Evolutionary conservation across 306 rosid genomes (phyloP).

Genomic region (Prunus kanzakura): DNA sequence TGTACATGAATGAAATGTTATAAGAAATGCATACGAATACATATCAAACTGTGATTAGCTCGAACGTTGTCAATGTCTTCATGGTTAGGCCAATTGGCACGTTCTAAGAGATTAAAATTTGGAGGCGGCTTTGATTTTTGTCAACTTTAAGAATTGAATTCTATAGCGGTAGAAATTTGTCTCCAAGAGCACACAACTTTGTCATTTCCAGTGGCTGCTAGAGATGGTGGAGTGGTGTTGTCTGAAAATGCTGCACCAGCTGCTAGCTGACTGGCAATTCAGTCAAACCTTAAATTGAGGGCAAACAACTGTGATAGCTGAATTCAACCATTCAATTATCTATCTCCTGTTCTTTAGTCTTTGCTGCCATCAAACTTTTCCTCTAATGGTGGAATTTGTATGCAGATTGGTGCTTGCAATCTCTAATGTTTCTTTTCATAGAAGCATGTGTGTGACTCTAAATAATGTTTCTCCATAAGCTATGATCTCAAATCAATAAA

Average conservation of each 20-base stretch:
- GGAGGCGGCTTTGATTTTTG: too few species aligned
- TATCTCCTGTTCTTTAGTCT: too few species aligned
- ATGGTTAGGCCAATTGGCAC: constrained; percentile 10
- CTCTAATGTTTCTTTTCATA: too few species aligned
- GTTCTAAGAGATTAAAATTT: not conserved
- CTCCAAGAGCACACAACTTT: too few species aligned
- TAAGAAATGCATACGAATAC: too few species aligned
- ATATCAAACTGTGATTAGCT: not conserved
- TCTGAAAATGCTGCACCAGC: not conserved
- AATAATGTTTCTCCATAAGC: not conserved
- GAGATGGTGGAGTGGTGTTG: too few species aligned
- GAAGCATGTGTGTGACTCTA: too few species aligned
- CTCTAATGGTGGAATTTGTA: not conserved
- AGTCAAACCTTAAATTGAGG: not conserved
- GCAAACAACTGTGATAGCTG: not conserved
- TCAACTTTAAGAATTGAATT: too few species aligned
- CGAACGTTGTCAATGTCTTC: not conserved
- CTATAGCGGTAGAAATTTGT: too few species aligned
- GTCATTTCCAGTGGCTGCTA: too few species aligned
- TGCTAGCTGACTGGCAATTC: not conserved
- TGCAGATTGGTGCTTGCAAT: not conserved
- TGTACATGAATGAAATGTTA: not conserved
- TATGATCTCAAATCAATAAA: not conserved
- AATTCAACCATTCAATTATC: too few species aligned
- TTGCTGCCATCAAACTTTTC: too few species aligned